Conservation (phyloP, 208 protist genomes). For the Polymyxa betae region DNA sequence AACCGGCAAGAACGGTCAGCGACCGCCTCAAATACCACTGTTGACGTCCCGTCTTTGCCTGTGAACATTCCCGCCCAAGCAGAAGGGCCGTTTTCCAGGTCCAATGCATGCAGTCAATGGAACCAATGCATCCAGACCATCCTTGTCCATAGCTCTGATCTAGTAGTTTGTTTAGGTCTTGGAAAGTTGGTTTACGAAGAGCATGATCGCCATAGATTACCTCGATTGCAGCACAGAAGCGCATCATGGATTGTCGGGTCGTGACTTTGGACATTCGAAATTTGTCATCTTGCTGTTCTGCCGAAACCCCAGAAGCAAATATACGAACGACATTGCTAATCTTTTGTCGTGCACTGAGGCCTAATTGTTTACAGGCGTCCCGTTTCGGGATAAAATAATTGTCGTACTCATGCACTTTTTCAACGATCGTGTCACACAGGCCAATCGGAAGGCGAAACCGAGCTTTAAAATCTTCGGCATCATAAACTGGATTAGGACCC, state of each 20-base stretch:
- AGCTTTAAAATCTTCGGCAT: background rate
- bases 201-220: background rate
- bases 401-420: background rate
- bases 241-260: background rate
- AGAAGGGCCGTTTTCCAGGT: background rate
- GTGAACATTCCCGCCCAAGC: background rate
- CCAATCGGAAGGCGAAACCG: background rate
- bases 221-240: background rate
- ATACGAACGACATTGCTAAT: background rate
- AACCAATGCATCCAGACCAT: background rate
- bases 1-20: background rate
- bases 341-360: background rate
- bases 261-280: background rate
- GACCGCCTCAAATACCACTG: background rate
- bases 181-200: background rate
- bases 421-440: background rate
- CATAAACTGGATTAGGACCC: slow-evolving; percentile 34
- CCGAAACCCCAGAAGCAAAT: background rate
- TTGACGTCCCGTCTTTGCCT: background rate
- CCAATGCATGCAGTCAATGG: background rate
- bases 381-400: slow-evolving; percentile 23
- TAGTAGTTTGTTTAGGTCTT: background rate
- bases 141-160: background rate
- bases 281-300: background rate
- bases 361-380: background rate